Conservation (phyloP, 2,329 filamentous ascomycete genomes). For the Phyllosticta capitalensis region DNA sequence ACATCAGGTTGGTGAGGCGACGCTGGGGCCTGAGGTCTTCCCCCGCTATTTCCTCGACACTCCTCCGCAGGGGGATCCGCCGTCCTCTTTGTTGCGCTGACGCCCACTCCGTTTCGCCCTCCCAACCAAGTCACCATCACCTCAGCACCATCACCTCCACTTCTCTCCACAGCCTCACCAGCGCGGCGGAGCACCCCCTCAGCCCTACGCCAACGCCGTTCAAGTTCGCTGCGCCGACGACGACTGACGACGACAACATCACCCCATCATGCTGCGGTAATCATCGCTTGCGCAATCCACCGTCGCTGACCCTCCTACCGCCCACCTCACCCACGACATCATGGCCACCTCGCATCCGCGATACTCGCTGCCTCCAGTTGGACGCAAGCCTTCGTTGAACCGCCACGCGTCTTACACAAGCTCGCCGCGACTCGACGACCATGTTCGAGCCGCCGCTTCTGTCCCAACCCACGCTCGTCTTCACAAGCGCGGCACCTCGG, state of each 20-base stretch:
- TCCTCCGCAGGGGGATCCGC: neutral
- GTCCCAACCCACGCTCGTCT: constrained; percentile 27
- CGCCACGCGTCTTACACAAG: constrained; percentile 7
- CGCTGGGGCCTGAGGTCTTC: neutral
- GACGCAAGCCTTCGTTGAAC: constrained; percentile 3
- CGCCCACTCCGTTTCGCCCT: neutral
- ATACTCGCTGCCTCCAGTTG: neutral
- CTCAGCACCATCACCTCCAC: neutral
- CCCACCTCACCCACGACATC: neutral
- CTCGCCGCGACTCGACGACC: constrained; percentile 3
- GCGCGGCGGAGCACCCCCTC: neutral
- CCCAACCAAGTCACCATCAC: neutral
- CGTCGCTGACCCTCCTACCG: neutral
- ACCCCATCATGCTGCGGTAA: constrained; percentile 10
- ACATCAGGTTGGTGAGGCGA: neutral
- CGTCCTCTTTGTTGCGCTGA: neutral
- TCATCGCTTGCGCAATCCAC: constrained; percentile 6
- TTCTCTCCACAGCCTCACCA: neutral
- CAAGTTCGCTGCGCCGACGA: neutral
- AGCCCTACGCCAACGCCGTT: neutral
- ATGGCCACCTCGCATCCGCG: neutral
- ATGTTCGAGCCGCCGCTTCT: neutral
- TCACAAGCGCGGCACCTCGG: constrained; percentile 31
- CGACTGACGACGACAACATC: neutral
- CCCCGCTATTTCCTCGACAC: neutral